Conservation (phyloP, 2,329 filamentous ascomycete genomes). For the Ceratocystis ficicola region DNA sequence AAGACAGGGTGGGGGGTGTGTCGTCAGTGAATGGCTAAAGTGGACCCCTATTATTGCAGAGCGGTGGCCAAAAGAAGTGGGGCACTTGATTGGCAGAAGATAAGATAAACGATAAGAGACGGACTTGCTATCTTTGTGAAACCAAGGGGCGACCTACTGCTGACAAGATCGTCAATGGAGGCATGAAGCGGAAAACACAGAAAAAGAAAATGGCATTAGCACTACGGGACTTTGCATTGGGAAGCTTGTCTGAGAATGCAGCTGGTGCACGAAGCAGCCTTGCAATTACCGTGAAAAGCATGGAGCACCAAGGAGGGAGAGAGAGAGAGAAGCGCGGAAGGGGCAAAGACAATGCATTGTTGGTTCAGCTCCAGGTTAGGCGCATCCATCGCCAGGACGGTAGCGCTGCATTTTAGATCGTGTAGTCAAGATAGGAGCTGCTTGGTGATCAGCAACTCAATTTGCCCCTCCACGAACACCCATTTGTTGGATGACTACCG, state of each 20-base stretch:
- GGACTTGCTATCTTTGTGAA: neutral
- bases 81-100: neutral
- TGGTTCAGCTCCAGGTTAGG: neutral
- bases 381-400: neutral
- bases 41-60: too few species aligned
- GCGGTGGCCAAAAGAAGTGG: neutral
- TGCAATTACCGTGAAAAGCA: too few species aligned
- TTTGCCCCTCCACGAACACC: too few species aligned
- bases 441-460: too few species aligned
- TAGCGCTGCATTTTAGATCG: neutral
- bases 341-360: constrained; percentile 4
- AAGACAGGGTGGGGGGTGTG: neutral
- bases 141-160: neutral
- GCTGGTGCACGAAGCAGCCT: too few species aligned
- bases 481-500: too few species aligned
- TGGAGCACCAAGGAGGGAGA: too few species aligned
- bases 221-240: too few species aligned
- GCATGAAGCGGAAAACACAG: neutral
- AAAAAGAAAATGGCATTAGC: too few species aligned
- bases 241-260: too few species aligned
- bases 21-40: neutral
- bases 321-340: neutral
- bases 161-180: neutral
- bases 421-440: too few species aligned
- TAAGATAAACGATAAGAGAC: neutral